Conservation (phyloP, 768 basidiomycete species). For the Rhizopogon sp. region DNA sequence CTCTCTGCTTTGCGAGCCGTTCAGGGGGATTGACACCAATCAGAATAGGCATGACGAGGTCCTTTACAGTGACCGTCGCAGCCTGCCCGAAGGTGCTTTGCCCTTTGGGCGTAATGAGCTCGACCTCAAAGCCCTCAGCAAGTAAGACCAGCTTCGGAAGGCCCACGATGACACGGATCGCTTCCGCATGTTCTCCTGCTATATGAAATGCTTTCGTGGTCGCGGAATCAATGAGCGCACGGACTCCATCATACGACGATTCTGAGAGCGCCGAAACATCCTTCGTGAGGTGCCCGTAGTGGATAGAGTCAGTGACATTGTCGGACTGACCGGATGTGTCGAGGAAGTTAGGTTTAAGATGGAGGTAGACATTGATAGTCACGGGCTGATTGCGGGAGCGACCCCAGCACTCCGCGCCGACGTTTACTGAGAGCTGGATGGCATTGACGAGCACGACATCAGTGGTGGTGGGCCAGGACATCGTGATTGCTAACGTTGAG, state of each 20-base stretch:
- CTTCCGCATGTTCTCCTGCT: slow-evolving; percentile 30
- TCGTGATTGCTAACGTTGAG: neutral
- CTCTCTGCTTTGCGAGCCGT: slow-evolving; percentile 56
- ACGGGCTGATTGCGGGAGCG: slow-evolving; percentile 45
- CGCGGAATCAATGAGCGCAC: slow-evolving; percentile 32
- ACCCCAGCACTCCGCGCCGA: slow-evolving; percentile 52
- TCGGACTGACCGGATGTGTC: slow-evolving; percentile 41
- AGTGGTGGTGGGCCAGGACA: slow-evolving; percentile 5
- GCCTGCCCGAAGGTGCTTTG: neutral
- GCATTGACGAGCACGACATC: slow-evolving; percentile 44
- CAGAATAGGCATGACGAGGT: slow-evolving; percentile 47
- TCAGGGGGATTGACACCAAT: slow-evolving; percentile 74
- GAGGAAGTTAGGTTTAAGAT: slow-evolving; percentile 39
- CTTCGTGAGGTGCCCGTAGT: slow-evolving; percentile 63
- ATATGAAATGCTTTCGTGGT: slow-evolving; percentile 32
- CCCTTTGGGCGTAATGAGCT: slow-evolving; percentile 24
- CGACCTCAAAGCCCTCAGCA: slow-evolving; percentile 38
- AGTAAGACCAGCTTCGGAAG: slow-evolving; percentile 50
- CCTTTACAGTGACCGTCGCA: slow-evolving; percentile 35
- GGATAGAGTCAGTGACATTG: slow-evolving; percentile 50
- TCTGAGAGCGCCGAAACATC: slow-evolving; percentile 26
- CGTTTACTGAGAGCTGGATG: slow-evolving; percentile 34
- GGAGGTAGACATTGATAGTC: slow-evolving; percentile 39
- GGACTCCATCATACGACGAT: slow-evolving; percentile 22
- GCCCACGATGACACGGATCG: slow-evolving; percentile 37